phyloP scores from a whole-genome alignment of 106 monocot species.

The Phalaenopsis equestris region DNA sequence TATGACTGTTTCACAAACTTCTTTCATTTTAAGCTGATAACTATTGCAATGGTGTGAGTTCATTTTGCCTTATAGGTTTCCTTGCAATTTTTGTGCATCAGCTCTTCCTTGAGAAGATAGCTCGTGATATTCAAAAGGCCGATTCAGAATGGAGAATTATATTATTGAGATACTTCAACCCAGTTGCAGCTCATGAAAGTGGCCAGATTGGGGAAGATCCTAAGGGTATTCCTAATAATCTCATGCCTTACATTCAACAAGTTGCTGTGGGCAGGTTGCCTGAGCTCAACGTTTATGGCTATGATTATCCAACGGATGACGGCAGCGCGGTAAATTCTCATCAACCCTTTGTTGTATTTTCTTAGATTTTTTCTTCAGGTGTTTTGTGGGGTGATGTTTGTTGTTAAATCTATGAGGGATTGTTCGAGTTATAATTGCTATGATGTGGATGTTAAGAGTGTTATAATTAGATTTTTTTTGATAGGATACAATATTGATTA shows the following conservation, averaged over 20 bases:
- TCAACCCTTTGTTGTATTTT: neutral
- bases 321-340: slow-evolving; percentile 61
- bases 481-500: too few species aligned
- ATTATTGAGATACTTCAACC: slow-evolving; percentile 92
- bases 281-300: slow-evolving; percentile 63
- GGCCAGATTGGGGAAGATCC: slow-evolving; percentile 95
- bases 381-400: too few species aligned
- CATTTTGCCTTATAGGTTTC: neutral
- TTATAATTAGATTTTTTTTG: too few species aligned
- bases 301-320: slow-evolving; percentile 83
- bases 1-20: neutral
- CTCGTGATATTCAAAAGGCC: slow-evolving; percentile 51
- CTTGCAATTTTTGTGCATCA: slow-evolving; percentile 13
- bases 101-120: slow-evolving; percentile 92
- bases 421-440: neutral
- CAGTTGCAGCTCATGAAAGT: slow-evolving; percentile 88
- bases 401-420: neutral
- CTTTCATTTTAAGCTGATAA: neutral
- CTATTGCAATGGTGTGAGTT: neutral
- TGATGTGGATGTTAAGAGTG: neutral
- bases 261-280: slow-evolving; percentile 81
- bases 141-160: slow-evolving; percentile 78
- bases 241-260: slow-evolving; percentile 97
- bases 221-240: slow-evolving; percentile 83
- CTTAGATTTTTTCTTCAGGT: neutral